Evolutionary conservation across 768 basidiomycete species (phyloP), one percentile per base, ranked within the genome.

Genomic region (Suillus hirtellus): DNA sequence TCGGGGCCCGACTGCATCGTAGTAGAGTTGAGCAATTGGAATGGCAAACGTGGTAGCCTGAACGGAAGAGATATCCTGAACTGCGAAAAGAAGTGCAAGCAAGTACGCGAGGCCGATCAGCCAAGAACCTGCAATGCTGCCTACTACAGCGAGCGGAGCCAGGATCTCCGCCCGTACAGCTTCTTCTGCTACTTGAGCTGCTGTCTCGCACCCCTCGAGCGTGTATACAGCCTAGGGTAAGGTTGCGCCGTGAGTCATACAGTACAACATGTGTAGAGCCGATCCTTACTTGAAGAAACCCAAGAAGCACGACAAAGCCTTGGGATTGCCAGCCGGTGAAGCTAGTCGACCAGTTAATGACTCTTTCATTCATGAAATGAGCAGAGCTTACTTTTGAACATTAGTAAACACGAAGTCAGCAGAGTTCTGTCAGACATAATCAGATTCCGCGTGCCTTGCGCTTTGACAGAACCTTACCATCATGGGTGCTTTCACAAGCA

Each of bases 111-210:
- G 77, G 4, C 84, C 85, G 63, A 86, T 79, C 54, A 85, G 44
- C 84, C 84, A 86, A 14, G 84, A 85, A 38, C 85, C 83, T 14
- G 79, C 76, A 65, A 86, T 83, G 70, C 81, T 81, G 47, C 79
- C 82, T n/a, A 84, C 82, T 35, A 86, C 80, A 7, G 83, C 85
- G 38, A 85, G 73, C 10, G 85, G 85, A 1, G 85, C 83, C n/a
- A 86, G 81, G 56, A 83, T 64, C 61, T 84, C 83, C 0, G 85
- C 85, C 21, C 81, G 80, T 55, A 79, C 75, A 38, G 84, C 84
- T 69, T 87, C 85, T 70, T 87, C 85, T 6, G 85, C 85, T 8
- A 86, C 81, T 68, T 86, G 85, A n/a, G 86, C 85, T 46, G 85
- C 84, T 5, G 85, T 86, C 68, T 86, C 85, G 69, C 84, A 86